Base-by-base conservation (phyloP, 2,329 filamentous ascomycete genomes). In the Neonectria ditissima region DNA sequence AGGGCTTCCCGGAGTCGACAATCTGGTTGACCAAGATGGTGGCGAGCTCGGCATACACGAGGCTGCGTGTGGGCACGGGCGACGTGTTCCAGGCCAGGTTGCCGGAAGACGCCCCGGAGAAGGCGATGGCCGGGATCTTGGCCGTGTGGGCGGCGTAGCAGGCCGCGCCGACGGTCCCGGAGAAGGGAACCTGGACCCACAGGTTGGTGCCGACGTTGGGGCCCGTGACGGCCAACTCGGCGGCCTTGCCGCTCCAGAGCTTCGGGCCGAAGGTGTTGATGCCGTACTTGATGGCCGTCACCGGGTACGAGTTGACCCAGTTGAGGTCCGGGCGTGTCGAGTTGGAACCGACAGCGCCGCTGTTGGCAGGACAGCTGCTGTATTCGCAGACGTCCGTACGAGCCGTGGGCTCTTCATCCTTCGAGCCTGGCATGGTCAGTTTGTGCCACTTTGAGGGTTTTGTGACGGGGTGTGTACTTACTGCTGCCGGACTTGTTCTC, bases 261-360 rank as follows among this genome's bases (percentile, higher is more conserved):
- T 81, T 78, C 0, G 84, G 83, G 0, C 82, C 84, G 37, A 89
- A 82, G 5, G 79, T 83, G 63, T 87, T 78, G 73, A 92, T 87
- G 39, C 89, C 90, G 74, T 86, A 85, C 61, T 86, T 84, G 72
- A 91, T 88, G 2, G 87, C 81, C 0, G 89, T 92, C 2, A 87
- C 87, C 0, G 90, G 89, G 77, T 81, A 91, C 0, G 87, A 89
- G 80, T 92, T 92, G 62, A 92, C 90, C 82, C 90, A 92, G 81
- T 91, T 90, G 48, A 91, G 82, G 5, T 86, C 84, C 37, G 71
- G 68, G 2, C 71, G 70, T 32, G 73, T 73, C 16, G 71, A 57
- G 71, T 92, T 90, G 68, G 77, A 76, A 41, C 90, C 90, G 16
- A 82, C 80, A 1, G 88, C 79, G 2, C 85, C 84, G 70, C 84